Conservation (phyloP, 805 yeast genomes). For the Cyberlindnera nakhonratchasimensis region DNA sequence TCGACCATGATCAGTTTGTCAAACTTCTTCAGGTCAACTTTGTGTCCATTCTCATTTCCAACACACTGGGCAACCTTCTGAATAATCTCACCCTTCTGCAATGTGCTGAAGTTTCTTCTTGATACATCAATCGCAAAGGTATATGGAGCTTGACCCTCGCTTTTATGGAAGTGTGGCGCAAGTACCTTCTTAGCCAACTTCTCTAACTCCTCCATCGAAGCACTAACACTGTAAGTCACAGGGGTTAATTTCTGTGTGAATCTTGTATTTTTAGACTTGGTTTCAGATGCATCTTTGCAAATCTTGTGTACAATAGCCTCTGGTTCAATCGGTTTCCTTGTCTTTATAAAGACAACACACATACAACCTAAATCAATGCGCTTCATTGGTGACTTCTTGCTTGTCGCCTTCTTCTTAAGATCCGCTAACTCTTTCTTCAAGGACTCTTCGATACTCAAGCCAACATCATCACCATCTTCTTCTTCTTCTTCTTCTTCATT, state of each 20-base stretch:
- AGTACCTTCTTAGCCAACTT: conserved; percentile 59
- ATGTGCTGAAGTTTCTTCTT: conserved; percentile 70
- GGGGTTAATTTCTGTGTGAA: conserved; percentile 82
- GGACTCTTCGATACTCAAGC: conserved; percentile 69
- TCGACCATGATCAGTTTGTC: conserved; percentile 81
- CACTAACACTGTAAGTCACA: conserved; percentile 67
- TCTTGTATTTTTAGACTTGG: conserved; percentile 56
- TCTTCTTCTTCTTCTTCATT: conserved; percentile 32
- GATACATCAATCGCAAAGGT: conserved; percentile 80
- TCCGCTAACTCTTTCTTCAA: conserved; percentile 68
- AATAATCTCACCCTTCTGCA: conserved; percentile 72
- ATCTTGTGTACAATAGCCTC: conserved; percentile 62
- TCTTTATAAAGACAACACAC: conserved; percentile 81
- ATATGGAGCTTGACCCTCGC: conserved; percentile 32
- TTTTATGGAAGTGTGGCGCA: conserved; percentile 62
- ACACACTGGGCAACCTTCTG: conserved; percentile 66
- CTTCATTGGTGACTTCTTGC: conserved; percentile 45
- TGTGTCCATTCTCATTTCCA: conserved; percentile 66
- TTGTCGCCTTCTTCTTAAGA: conserved; percentile 34
- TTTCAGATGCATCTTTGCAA: conserved; percentile 55
- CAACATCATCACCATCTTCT: conserved; percentile 31
- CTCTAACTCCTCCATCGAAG: conserved; percentile 63
- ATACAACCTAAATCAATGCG: conserved; percentile 71
- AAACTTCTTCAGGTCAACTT: conserved; percentile 74
- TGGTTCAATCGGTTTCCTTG: conserved; percentile 76